Evolutionary conservation across 352 stramenopile genomes (phyloP).

Genomic region (Phytophthora citrophthora): DNA sequence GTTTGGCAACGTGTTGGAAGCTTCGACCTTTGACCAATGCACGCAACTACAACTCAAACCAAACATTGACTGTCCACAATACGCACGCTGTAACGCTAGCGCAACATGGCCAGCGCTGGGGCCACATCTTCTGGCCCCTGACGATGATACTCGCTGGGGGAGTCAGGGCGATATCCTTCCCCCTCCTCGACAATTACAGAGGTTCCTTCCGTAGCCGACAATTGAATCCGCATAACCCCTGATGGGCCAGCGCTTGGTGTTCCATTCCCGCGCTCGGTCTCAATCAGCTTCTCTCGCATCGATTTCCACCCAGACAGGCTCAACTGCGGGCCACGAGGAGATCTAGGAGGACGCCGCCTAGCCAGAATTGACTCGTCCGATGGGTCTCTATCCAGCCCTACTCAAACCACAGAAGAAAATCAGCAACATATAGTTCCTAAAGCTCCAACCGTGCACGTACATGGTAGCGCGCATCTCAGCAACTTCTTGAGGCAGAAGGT

Average conservation of each 20-base stretch:
- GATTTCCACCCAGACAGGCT: constrained; percentile 40
- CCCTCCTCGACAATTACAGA: constrained; percentile 30
- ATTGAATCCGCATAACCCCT: constrained; percentile 31
- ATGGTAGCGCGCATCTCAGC: constrained; percentile 11
- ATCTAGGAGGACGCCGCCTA: background rate
- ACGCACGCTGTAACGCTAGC: background rate
- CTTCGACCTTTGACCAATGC: no score
- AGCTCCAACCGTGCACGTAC: constrained; percentile 6
- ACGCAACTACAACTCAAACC: background rate
- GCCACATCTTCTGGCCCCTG: constrained; percentile 5
- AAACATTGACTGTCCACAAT: background rate
- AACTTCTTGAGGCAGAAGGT: constrained; percentile 19
- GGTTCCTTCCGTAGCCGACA: constrained; percentile 14
- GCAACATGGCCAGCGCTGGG: constrained; percentile 20
- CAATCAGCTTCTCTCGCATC: constrained; percentile 39
- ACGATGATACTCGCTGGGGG: constrained; percentile 17
- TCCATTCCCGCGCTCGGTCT: constrained; percentile 34
- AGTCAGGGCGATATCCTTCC: constrained; percentile 23
- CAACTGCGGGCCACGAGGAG: constrained; percentile 29
- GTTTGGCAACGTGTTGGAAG: no score
- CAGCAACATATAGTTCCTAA: background rate
- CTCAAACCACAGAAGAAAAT: constrained; percentile 2
- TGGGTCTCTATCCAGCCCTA: constrained; percentile 5
- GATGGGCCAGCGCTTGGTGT: constrained; percentile 7
- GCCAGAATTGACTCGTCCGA: background rate